Base-by-base conservation (phyloP, 176 grass and related monocot species). In the Aegilops longissima region DNA sequence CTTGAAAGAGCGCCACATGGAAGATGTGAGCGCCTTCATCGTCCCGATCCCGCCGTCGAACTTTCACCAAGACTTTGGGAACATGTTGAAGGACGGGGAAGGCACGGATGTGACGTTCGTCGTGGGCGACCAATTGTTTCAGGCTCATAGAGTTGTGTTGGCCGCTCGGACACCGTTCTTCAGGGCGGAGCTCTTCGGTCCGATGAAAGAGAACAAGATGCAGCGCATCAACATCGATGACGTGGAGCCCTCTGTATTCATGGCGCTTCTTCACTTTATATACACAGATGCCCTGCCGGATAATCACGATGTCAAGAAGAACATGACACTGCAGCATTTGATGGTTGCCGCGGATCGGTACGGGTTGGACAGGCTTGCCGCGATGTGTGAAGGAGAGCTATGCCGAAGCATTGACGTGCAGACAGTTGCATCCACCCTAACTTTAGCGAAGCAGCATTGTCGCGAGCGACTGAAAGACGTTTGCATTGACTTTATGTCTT, bases 401-500 rank as follows among this genome's bases (percentile, higher is more conserved):
- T 81, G 78, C 56, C 18, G 51, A 9, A 12, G 12, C 25, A 36
- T 87, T 14, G 38, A 31, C 63, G 85, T 47, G 16, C 17, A 18
- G 3, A 81, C 39, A 0, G 77, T 87, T 0, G 68, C 78, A 3
- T 66, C 16, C 8, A 44, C 40, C 40, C 40, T 44, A 44, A 44
- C 40, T 0, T 44, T 44, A 44, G 40, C 40, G 40, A 44, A 44
- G 9, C 40, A 44, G 40, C 40, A 44, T 44, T 44, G 40, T 44
- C 40, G 40, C 40, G 40, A 44, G 40, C 9, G 9, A 44, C 9
- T 44, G 47, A 17, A 35, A 24, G 27, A 33, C 6, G 79, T 72
- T 29, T 90, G 79, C 83, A 67, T 79, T 36, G 70, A 40, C 24
- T 77, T 90, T 51, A 77, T 77, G 45, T 78, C 83, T 20, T 81